Conservation (phyloP, 768 basidiomycete species). For the Calocera viscosa region DNA sequence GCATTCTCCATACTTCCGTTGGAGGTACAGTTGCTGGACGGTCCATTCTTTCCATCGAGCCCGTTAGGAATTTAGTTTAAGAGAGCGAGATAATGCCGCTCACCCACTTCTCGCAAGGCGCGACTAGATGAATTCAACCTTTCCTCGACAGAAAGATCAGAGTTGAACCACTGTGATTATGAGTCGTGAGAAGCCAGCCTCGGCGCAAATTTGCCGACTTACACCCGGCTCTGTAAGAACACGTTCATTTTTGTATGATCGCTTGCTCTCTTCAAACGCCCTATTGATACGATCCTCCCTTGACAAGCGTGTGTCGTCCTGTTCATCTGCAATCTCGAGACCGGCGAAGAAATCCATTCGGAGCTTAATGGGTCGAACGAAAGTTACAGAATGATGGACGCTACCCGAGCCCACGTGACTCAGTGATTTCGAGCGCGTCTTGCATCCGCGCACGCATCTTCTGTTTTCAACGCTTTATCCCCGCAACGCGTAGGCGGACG, state of each 20-base stretch:
- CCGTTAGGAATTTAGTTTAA: not conserved
- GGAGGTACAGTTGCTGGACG: slow-evolving; percentile 13
- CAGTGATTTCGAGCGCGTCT: too few relatives aligned
- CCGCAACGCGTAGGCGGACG: too few relatives aligned
- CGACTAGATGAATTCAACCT: not conserved
- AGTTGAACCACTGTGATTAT: not conserved
- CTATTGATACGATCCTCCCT: slow-evolving; percentile 12
- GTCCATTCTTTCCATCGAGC: slow-evolving; percentile 11
- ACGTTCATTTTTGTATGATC: slow-evolving; percentile 12
- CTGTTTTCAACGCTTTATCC: too few relatives aligned
- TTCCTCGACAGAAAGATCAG: not conserved
- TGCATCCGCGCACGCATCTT: too few relatives aligned
- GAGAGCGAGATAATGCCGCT: not conserved
- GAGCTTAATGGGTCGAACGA: not conserved
- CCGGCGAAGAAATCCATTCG: slow-evolving; percentile 8
- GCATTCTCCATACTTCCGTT: slow-evolving; percentile 7
- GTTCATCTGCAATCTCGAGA: slow-evolving; percentile 11
- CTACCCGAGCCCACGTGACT: not conserved
- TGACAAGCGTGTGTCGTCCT: not conserved
- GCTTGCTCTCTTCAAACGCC: slow-evolving; percentile 16
- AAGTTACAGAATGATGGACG: not conserved
- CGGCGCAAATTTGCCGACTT: not conserved
- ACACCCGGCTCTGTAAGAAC: slow-evolving; percentile 12
- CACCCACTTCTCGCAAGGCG: not conserved
- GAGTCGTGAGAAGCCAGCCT: not conserved